Evolutionary conservation across 768 basidiomycete genomes (phyloP), one percentile per base, ranked within the genome.

Genomic region (Boletus rubroflammeus): DNA sequence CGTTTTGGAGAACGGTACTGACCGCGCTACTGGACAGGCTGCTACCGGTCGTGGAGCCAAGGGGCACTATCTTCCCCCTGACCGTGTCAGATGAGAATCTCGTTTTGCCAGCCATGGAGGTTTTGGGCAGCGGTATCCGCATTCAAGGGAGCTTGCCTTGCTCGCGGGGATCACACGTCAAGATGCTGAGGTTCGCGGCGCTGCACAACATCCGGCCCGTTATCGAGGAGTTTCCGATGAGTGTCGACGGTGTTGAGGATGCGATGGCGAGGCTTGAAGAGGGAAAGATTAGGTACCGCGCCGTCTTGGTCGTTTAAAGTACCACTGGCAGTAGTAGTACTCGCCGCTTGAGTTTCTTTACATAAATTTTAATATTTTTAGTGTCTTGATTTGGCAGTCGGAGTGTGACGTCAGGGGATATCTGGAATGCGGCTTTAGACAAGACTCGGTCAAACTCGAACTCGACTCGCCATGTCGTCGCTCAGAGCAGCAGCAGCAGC

Each of bases 131-230:
- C 3, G 65, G 67, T 1, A 34, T 69, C 3, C 56, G 59, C 15
- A 54, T 72, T n/a, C 70, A 72, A 21, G 68, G 68, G 5, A 32
- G 29, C 47, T 11, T 62, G 44, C 56, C 59, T 32, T 56, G 65
- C 50, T 68, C 72, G 23, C 63, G 70, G 4, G 68, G 63, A 13
- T 10, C 55, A 6, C 70, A 72, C 21, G 28, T 38, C 46, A 65
- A 64, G 55, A 75, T 73, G 70, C 48, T 75, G 31, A 62, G 59
- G 17, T 75, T 75, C 17, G 69, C 70, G 0, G 74, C 69, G 7
- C 10, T 60, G 31, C 65, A 75, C 36, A 43, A 45, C 0, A 60
- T 73, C 36, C 51, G 44, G 6, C 69, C 74, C 2, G 50, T 73
- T 5, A 58, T 68, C 23, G 66, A 75, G 34, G 54, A 61, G 47